These are phyloP conservation scores for Garcia nutans DNA, from an alignment of 345 rosid species.

Conservation along the genomic window DNA sequence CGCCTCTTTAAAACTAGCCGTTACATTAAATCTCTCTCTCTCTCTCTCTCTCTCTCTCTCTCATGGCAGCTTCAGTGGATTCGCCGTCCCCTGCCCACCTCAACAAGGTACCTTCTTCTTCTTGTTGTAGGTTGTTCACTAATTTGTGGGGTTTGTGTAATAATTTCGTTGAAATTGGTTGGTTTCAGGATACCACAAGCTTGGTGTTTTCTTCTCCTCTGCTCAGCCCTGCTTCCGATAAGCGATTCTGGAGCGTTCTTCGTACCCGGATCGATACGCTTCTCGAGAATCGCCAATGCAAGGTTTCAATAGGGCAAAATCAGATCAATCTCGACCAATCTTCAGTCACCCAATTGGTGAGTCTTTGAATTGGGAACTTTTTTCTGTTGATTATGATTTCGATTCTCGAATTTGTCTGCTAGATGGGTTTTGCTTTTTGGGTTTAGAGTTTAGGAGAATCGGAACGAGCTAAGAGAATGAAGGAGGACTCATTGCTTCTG, in stretches of 20 bases:
- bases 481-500: slow-evolving; percentile 80
- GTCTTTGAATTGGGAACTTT: slow-evolving; percentile 5
- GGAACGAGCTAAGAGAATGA: slow-evolving; percentile 51
- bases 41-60: background rate
- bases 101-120: slow-evolving; percentile 27
- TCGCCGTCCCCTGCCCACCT: slow-evolving; percentile 43
- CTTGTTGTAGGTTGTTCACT: background rate
- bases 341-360: slow-evolving; percentile 19
- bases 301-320: slow-evolving; percentile 7
- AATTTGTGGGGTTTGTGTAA: too few relatives aligned
- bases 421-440: background rate
- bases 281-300: slow-evolving; percentile 34
- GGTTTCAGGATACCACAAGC: slow-evolving; percentile 9
- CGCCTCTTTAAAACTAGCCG: slow-evolving; percentile 21
- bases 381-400: background rate
- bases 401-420: background rate
- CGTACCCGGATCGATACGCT: slow-evolving; percentile 39
- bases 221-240: slow-evolving; percentile 46
- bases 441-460: slow-evolving; percentile 25
- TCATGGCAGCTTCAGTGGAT: slow-evolving; percentile 55
- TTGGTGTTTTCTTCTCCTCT: slow-evolving; percentile 31
- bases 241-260: slow-evolving; percentile 54
- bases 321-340: slow-evolving; percentile 19
- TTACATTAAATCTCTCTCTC: background rate
- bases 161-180: slow-evolving; percentile 6